phyloP scores from a whole-genome alignment of 768 basidiomycete genomes.

The Mycena epipterygia region DNA sequence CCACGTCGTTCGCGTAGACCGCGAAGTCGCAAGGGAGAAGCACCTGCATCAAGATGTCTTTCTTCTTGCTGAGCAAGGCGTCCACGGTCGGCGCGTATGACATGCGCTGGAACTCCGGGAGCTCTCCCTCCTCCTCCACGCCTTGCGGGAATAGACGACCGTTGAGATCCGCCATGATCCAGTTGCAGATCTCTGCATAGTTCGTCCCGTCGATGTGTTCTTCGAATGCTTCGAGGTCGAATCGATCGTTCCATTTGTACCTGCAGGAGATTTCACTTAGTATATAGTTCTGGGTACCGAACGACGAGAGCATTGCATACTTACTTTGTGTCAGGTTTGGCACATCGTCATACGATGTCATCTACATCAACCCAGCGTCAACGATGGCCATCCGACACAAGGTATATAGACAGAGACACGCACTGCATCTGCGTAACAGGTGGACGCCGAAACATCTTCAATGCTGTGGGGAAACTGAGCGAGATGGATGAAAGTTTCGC shows the following conservation, averaged over 20 bases:
- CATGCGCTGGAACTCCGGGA: neutral
- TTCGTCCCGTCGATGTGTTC: neutral
- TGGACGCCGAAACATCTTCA: too few species aligned
- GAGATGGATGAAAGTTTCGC: neutral
- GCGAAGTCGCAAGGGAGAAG: slow-evolving; percentile 20
- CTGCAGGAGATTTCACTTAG: neutral
- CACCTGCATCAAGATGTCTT: slow-evolving; percentile 1
- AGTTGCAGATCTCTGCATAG: neutral
- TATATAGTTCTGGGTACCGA: too few species aligned
- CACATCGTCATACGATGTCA: too few species aligned
- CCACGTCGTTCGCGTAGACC: slow-evolving; percentile 16
- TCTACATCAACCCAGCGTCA: too few species aligned
- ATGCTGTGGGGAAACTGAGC: neutral
- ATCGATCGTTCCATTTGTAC: slow-evolving; percentile 17
- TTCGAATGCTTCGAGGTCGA: neutral
- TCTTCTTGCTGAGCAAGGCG: neutral
- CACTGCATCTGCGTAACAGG: slow-evolving; percentile 3
- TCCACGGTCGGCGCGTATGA: neutral
- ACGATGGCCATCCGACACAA: too few species aligned
- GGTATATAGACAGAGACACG: too few species aligned
- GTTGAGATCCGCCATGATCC: neutral
- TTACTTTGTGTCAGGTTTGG: too few species aligned
- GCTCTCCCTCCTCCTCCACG: neutral
- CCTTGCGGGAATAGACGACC: neutral
- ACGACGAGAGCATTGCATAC: too few species aligned